These are phyloP conservation scores for Zymoseptoria passerinii DNA, from an alignment of 2,329 filamentous ascomycete species.

Conservation along the genomic window DNA sequence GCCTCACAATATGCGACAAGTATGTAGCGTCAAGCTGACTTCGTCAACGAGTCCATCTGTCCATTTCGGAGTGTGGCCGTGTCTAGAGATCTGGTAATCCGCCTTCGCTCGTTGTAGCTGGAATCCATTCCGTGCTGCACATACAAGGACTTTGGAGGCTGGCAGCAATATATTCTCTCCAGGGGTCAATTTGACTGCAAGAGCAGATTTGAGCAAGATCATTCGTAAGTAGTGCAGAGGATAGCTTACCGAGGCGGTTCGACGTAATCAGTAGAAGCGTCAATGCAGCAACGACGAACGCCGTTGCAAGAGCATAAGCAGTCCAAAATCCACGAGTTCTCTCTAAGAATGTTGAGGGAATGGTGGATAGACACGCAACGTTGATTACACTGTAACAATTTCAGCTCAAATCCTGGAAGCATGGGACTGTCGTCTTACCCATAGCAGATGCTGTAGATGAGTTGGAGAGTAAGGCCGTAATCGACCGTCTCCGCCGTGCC, in stretches of 20 bases:
- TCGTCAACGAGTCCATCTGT: slow-evolving; percentile 29
- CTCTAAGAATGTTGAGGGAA: slow-evolving; percentile 7
- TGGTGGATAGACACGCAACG: slow-evolving; percentile 6
- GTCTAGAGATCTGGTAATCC: background rate
- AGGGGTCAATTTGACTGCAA: slow-evolving; percentile 3
- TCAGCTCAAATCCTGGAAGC: background rate
- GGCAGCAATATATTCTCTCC: slow-evolving; percentile 8
- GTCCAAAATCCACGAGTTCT: slow-evolving; percentile 7
- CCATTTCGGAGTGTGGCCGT: slow-evolving; percentile 1
- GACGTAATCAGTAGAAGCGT: slow-evolving; percentile 1
- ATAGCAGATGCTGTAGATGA: slow-evolving; percentile 12
- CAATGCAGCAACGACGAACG: too few species aligned
- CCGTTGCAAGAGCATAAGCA: slow-evolving; percentile 4
- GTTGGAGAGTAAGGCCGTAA: slow-evolving; percentile 8
- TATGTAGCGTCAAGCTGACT: slow-evolving; percentile 8
- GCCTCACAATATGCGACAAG: slow-evolving; percentile 7
- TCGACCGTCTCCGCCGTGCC: too few species aligned
- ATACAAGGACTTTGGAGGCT: slow-evolving; percentile 1
- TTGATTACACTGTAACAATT: slow-evolving; percentile 5
- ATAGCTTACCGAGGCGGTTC: background rate
- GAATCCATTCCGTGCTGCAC: slow-evolving; percentile 6
- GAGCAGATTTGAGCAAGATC: background rate
- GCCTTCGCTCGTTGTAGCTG: slow-evolving; percentile 2
- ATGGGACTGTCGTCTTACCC: background rate
- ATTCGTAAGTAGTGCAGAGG: background rate